Percentiles rank a stretch among this genome's conserved stretches.
Conservation (phyloP, 306 rosid species). For the Leucaena leucocephala region DNA sequence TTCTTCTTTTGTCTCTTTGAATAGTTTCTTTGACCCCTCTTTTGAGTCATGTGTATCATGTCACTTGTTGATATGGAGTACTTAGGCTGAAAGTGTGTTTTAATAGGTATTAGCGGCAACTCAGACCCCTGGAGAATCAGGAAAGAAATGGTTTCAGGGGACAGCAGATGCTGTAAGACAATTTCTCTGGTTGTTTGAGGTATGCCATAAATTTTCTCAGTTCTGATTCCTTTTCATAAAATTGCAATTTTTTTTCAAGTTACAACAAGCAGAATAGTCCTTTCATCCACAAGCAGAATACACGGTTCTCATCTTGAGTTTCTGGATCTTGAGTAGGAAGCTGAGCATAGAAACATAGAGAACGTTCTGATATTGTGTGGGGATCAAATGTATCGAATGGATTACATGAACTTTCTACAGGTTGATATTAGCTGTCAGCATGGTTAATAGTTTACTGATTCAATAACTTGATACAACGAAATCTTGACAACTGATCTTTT, state of each 20-base stretch:
- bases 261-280: not conserved
- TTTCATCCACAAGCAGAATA: constrained; percentile 20
- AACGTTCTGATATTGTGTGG: constrained; percentile 59
- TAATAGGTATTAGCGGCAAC: constrained; percentile 55
- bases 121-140: constrained; percentile 55
- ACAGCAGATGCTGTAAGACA: constrained; percentile 63
- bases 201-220: constrained; percentile 24
- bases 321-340: constrained; percentile 52
- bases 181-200: constrained; percentile 63
- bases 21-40: not conserved
- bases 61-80: constrained; percentile 15
- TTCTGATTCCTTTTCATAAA: constrained; percentile 21
- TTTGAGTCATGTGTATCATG: not conserved
- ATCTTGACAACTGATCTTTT: constrained; percentile 22
- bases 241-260: not conserved
- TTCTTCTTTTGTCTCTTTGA: not conserved
- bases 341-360: constrained; percentile 53
- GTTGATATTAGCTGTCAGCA: constrained; percentile 20
- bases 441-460: constrained; percentile 20
- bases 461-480: constrained; percentile 5
- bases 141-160: constrained; percentile 62
- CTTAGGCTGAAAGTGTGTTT: constrained; percentile 28
- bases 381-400: constrained; percentile 62
- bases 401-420: constrained; percentile 56
- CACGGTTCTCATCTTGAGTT: constrained; percentile 27